Evolutionary conservation across 2,329 filamentous ascomycete species (phyloP), one percentile per base, ranked within the genome.

Genomic region (Aspergillus aculeatus): DNA sequence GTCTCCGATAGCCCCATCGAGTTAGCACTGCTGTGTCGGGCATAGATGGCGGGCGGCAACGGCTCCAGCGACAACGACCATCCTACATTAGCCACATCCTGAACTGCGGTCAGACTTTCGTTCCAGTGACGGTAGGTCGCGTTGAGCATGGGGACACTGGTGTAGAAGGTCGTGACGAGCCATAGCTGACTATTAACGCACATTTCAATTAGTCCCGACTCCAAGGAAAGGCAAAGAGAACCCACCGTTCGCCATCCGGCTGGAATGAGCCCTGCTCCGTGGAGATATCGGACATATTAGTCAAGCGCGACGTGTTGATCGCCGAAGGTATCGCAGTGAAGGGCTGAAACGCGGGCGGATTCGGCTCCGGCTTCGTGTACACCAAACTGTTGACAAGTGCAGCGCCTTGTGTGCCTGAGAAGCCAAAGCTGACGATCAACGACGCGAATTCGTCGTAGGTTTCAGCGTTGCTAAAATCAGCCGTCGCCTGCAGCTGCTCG

Each of bases 111-210:
- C 3, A 57, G 29, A n/a, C 50, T 57, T 2, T 47, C 14, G 19
- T 61, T 50, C 59, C 59, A 61, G 47, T 35, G 29, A 1, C 4
- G 35, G 14, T 44, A 54, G 16, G 52, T 54, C 10, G 41, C 38
- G n/a, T 66, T 62, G 14, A 72, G 60, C 55, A 70, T 70, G n/a
- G 67, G 63, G 11, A 67, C 60, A 2, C 75, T 71, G n/a, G 78
- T 66, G 23, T n/a, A 16, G 16, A 44, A 44, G 12, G 38, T 19
- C 16, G 38, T 44, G 38, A 9, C 16, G 5, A 44, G 16, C 38
- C 38, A 44, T 6, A 44, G 9, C 38, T 44, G 38, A n/a, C 38
- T 44, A 9, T 44, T 9, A 4, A n/a, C 5, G n/a, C 16, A 26
- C 38, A n/a, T 2, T 41, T 14, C 10, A 35, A 14, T 35, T 35